Base-by-base conservation (phyloP, 371 early-diverging fungal species). In the Rhizopus delemar region DNA sequence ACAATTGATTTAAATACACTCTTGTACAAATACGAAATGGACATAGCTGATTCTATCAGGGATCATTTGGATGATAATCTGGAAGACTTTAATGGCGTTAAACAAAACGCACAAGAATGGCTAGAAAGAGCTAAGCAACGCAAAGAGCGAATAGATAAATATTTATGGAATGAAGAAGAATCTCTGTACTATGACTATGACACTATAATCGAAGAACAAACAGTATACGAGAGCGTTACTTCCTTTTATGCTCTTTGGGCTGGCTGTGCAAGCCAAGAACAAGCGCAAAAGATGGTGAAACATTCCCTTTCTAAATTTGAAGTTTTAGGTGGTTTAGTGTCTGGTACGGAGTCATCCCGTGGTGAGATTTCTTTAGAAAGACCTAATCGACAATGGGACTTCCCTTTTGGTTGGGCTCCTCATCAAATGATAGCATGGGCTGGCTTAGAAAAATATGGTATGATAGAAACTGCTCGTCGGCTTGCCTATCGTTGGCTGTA, bases 341-440 rank as follows among this genome's bases (percentile, higher is more conserved):
- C 88, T 52, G 93, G 94, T 15, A 94, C 94, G 1, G 92, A 92
- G 58, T 77, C 78, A 65, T 92, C 92, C 7, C 84, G 93, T 29
- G 94, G 94, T 13, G 38, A 56, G 7, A 85, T 90, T 35, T 68
- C 84, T 7, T 66, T 91, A 15, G 86, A 86, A 54, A 80, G 97
- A n/a, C 96, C 96, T 28, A 92, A 91, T 59, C 86, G 96, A 35
- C 97, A 97, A 67, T 96, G 96, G 96, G 97, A 96, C 57, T 93
- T 86, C 65, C 93, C 92, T 0, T 93, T 84, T 65, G 93, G 97
- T n/a, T 96, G 97, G 97, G 96, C 96, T 15, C 97, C 97, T 53
- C 96, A 95, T 74, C 97, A 97, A 73, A 96, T 97, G 31, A 77
- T 97, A 65, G 91, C 95, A 2, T 97, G 97, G 97, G 76, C 79